Conservation (phyloP, 306 rosid genomes). For the Albizia julibrissin region DNA sequence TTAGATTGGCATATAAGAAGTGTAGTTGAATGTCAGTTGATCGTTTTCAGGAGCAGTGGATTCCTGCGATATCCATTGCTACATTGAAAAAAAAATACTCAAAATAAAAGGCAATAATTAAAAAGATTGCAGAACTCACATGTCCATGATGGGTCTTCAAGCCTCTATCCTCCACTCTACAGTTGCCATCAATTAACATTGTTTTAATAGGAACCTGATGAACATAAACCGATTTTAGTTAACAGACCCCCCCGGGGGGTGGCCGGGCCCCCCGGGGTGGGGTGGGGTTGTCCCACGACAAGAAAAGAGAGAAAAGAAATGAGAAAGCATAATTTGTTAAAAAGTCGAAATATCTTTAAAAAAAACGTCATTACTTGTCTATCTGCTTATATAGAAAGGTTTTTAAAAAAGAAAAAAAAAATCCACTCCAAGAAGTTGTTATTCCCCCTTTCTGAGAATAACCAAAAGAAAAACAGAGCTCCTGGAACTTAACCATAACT, state of each 20-base stretch:
- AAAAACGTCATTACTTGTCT: constrained; percentile 12
- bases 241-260: constrained; percentile 6
- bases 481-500: neutral
- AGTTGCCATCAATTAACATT: constrained; percentile 87
- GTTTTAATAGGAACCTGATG: constrained; percentile 90
- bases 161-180: constrained; percentile 99
- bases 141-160: constrained; percentile 98
- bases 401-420: neutral
- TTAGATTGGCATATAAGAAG: constrained; percentile 2
- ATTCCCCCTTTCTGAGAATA: constrained; percentile 4
- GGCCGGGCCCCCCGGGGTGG: no score
- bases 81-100: neutral
- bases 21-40: neutral
- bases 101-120: neutral
- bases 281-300: constrained; percentile 23
- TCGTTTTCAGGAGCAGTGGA: constrained; percentile 27
- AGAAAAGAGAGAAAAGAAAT: constrained; percentile 6
- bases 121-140: constrained; percentile 56
- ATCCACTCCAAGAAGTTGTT: neutral
- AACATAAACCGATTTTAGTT: constrained; percentile 35
- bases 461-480: neutral
- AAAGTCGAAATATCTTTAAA: constrained; percentile 2
- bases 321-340: constrained; percentile 22
- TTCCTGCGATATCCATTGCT: neutral
- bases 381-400: neutral